phyloP scores from a whole-genome alignment of 805 yeast genomes.

The Yamadazyma paraphyllophila region DNA sequence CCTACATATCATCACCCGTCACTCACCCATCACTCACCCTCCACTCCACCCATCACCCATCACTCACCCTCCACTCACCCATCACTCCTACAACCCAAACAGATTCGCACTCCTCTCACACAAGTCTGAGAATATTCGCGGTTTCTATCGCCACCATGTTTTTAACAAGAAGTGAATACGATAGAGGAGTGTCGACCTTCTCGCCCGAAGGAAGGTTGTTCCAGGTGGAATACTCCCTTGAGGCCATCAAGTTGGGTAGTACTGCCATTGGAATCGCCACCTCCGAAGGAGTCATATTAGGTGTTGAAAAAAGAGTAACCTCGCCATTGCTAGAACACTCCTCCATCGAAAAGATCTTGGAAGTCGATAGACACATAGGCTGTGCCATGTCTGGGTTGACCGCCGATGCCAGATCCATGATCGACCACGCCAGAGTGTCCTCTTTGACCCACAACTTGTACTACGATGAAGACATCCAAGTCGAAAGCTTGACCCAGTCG shows the following conservation, averaged over 20 bases:
- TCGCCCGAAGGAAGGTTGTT: constrained; percentile 98
- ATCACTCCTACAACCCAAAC: too few species aligned
- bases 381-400: constrained; percentile 99
- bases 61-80: too few species aligned
- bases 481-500: constrained; percentile 91
- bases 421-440: constrained; percentile 94
- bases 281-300: constrained; percentile 91
- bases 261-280: constrained; percentile 98
- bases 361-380: constrained; percentile 90
- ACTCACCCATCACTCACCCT: too few species aligned
- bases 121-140: not conserved
- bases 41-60: too few species aligned
- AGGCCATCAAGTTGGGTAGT: constrained; percentile 95
- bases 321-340: constrained; percentile 87
- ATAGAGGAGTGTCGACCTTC: constrained; percentile 97
- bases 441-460: constrained; percentile 84
- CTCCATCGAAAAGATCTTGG: constrained; percentile 94
- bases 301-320: constrained; percentile 96
- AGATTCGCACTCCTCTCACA: too few species aligned
- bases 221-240: constrained; percentile 96
- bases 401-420: constrained; percentile 98
- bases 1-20: too few species aligned
- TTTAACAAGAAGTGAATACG: constrained; percentile 98
- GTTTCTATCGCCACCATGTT: constrained; percentile 55
- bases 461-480: constrained; percentile 88